Evolutionary conservation across 345 rosid species (phyloP).

Genomic region (Eucalyptus leucophloia): DNA sequence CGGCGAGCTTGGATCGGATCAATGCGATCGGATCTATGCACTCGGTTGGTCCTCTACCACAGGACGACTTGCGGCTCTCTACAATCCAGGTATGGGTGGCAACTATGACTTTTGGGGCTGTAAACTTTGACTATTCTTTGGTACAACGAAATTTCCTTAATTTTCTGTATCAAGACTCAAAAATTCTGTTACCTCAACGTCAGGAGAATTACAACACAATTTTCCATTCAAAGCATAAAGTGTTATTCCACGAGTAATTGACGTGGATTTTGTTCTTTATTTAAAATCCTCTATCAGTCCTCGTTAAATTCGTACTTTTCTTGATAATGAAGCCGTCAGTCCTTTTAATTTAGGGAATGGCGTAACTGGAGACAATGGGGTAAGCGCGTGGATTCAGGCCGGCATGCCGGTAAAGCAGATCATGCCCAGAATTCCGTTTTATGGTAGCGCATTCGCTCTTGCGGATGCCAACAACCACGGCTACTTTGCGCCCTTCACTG

Average conservation of each 20-base stretch:
- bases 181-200: background rate
- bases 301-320: background rate
- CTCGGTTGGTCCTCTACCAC: constrained; percentile 29
- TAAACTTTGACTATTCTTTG: background rate
- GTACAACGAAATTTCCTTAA: background rate
- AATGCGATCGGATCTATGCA: constrained; percentile 45
- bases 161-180: background rate
- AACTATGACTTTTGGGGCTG: background rate
- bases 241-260: background rate
- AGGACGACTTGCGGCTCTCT: constrained; percentile 52
- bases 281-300: background rate
- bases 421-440: constrained; percentile 45
- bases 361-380: constrained; percentile 41
- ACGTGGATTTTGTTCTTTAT: background rate
- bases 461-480: constrained; percentile 30
- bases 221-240: background rate
- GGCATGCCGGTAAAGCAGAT: constrained; percentile 28
- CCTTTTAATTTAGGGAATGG: background rate
- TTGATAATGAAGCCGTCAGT: too few relatives aligned
- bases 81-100: constrained; percentile 17
- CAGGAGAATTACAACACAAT: background rate
- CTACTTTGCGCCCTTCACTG: constrained; percentile 34
- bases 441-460: constrained; percentile 48
- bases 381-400: constrained; percentile 29
- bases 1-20: constrained; percentile 38